Evolutionary conservation across 257 asterid species (phyloP), one percentile per base, ranked within the genome.

Genomic region (Penstemon eatonii): DNA sequence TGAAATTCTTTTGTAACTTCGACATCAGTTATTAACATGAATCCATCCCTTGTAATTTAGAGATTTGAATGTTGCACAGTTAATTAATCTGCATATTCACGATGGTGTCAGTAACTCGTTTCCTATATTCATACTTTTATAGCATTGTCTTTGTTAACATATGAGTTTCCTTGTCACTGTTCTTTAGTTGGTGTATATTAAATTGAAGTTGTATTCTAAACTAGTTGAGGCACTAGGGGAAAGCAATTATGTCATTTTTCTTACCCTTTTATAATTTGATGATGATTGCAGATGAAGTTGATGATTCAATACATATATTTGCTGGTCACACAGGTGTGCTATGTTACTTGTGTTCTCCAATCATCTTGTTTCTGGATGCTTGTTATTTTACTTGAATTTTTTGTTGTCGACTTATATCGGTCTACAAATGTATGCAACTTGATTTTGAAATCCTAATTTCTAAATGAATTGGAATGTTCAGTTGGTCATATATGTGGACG

Each of bases 301-400:
- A 90, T 68, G 97, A 93, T 83, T 88, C 98, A 12, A 47, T 80
- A 56, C 97, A 93, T 78, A 87, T 81, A 71, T 93, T 93, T 85
- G 87, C 95, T 3, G 97, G 96, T 47, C 98, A 93, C 72, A 80
- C 79, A 63, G 97, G 98, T 92, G 74, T 36, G 76, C 56, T 58
- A 7, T 49, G 25, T 39, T 62, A 25, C 43, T 53, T 67, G 33
- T 56, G 19, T 65, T 43, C 5, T 39, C 37, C 19, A 40, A 12
- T 38, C 45, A 41, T 42, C 25, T 63, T 51, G 12, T 56, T 38
- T 43, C 41, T 33, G 8, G 1, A 39, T 45, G 45, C n/a, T 5
- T 60, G 37, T 42, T 49, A 57, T 52, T 15, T 71, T 70, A 64
- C 38, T 55, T 47, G 8, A 47, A 7, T 42, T 41, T 13, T 8